Evolutionary conservation across 2,329 filamentous ascomycete species (phyloP).

Genomic region (Penicillium sp.): DNA sequence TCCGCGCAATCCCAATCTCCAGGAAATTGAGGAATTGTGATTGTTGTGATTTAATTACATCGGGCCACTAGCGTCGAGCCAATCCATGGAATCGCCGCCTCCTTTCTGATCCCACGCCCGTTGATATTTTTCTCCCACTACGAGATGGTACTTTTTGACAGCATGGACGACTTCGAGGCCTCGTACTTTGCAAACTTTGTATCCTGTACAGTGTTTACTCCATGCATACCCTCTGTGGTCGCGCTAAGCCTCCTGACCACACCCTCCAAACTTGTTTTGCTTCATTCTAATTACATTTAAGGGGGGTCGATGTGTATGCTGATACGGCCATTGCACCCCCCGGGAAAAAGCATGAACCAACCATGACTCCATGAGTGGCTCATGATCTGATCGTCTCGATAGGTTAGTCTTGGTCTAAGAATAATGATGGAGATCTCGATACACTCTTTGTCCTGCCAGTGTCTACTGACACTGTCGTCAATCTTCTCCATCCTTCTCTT

Average conservation of each 20-base stretch:
- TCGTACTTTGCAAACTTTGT: no score
- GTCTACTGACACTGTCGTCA: no score
- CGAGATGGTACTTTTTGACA: no score
- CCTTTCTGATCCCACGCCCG: neutral
- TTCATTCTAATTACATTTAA: conserved; percentile 11
- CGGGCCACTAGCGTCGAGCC: conserved; percentile 22
- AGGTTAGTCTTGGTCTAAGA: neutral
- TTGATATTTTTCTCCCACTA: neutral
- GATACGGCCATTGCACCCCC: conserved; percentile 7
- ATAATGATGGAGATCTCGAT: conserved; percentile 4
- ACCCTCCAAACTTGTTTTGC: conserved; percentile 21
- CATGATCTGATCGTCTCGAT: conserved; percentile 5
- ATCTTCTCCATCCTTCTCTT: neutral
- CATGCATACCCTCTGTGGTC: neutral
- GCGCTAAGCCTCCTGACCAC: conserved; percentile 5
- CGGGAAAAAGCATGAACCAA: neutral
- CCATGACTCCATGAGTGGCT: conserved; percentile 1
- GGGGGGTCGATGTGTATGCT: conserved; percentile 12
- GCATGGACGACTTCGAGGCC: no score
- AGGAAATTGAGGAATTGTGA: conserved; percentile 16
- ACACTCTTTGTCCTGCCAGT: neutral
- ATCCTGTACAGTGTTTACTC: no score
- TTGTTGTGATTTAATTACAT: conserved; percentile 29
- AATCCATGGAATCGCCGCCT: conserved; percentile 23
- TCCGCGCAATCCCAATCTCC: conserved; percentile 11